Evolutionary conservation across 257 asterid genomes (phyloP).

Genomic region (Ballota nigra): DNA sequence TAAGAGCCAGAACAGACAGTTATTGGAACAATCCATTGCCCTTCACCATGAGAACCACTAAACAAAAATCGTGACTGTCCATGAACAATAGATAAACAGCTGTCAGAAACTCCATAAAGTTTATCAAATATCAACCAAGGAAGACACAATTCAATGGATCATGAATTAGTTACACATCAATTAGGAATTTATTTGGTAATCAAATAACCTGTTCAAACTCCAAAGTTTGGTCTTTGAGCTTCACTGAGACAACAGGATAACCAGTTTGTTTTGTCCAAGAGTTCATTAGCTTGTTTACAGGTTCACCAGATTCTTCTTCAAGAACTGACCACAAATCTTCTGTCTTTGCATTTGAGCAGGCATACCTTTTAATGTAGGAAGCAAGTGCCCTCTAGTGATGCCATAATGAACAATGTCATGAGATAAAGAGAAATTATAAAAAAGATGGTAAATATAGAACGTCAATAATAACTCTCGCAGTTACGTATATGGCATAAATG

Average conservation of each 20-base stretch:
- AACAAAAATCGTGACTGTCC: constrained; percentile 77
- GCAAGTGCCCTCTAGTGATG: constrained; percentile 82
- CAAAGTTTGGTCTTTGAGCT: constrained; percentile 59
- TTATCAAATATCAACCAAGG: neutral
- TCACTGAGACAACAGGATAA: constrained; percentile 86
- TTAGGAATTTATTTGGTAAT: constrained; percentile 3
- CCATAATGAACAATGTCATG: neutral
- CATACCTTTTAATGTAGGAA: constrained; percentile 71
- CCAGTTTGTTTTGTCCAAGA: constrained; percentile 95
- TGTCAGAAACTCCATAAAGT: constrained; percentile 20
- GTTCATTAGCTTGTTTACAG: constrained; percentile 82
- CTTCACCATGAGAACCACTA: constrained; percentile 78
- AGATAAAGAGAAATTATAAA: constrained; percentile 13
- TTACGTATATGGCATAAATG: neutral
- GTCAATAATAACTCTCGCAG: neutral
- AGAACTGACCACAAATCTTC: constrained; percentile 97
- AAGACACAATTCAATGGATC: neutral
- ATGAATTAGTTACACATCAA: constrained; percentile 11
- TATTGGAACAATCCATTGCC: constrained; percentile 92
- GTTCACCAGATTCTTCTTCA: constrained; percentile 88
- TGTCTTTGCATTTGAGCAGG: constrained; percentile 89
- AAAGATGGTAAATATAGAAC: neutral
- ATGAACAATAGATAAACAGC: constrained; percentile 15
- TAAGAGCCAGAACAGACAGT: constrained; percentile 75
- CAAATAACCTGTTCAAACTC: constrained; percentile 80